phyloP scores from a whole-genome alignment of 2,329 filamentous ascomycete species.

The Aureobasidium sp. region DNA sequence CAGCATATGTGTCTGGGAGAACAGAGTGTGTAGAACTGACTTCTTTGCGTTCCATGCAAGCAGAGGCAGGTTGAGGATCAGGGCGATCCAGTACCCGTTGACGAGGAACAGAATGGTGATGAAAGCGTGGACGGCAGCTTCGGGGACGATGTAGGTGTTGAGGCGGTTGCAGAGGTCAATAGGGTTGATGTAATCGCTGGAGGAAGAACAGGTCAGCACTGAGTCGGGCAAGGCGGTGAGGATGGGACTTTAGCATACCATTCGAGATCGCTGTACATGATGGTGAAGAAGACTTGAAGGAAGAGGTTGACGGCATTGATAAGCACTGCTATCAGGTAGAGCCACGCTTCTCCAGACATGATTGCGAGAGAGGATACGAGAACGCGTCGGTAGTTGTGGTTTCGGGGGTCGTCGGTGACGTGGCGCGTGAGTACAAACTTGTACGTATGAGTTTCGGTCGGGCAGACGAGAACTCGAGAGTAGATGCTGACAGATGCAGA shows the following conservation, averaged over 20 bases:
- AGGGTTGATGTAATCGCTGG: slow-evolving; percentile 97
- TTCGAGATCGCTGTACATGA: slow-evolving; percentile 99
- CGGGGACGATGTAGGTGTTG: slow-evolving; percentile 98
- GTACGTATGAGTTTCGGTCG: neutral
- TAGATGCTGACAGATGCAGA: neutral
- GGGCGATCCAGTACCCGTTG: slow-evolving; percentile 96
- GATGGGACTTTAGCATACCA: slow-evolving; percentile 55
- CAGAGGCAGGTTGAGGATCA: slow-evolving; percentile 86
- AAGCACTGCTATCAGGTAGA: slow-evolving; percentile 94
- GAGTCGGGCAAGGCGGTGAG: neutral
- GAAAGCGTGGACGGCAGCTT: slow-evolving; percentile 95
- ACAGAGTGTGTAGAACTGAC: slow-evolving; percentile 46
- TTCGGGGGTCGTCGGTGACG: neutral
- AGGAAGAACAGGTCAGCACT: slow-evolving; percentile 13
- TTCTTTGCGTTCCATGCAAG: slow-evolving; percentile 96
- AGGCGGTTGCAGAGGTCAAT: slow-evolving; percentile 99
- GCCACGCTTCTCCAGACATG: slow-evolving; percentile 42
- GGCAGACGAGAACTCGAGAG: neutral
- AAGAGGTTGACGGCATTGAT: slow-evolving; percentile 99
- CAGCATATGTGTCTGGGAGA: slow-evolving; percentile 18
- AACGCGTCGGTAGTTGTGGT: slow-evolving; percentile 3
- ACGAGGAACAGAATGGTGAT: slow-evolving; percentile 92
- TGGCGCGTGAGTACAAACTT: neutral
- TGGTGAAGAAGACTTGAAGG: slow-evolving; percentile 99
- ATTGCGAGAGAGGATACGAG: slow-evolving; percentile 14